A percentile compares a stretch with the other conserved stretches of the same genome.
These are phyloP conservation scores for Wickerhamiella domercqiae DNA, from an alignment of 805 yeast genomes.

Conservation along the genomic window DNA sequence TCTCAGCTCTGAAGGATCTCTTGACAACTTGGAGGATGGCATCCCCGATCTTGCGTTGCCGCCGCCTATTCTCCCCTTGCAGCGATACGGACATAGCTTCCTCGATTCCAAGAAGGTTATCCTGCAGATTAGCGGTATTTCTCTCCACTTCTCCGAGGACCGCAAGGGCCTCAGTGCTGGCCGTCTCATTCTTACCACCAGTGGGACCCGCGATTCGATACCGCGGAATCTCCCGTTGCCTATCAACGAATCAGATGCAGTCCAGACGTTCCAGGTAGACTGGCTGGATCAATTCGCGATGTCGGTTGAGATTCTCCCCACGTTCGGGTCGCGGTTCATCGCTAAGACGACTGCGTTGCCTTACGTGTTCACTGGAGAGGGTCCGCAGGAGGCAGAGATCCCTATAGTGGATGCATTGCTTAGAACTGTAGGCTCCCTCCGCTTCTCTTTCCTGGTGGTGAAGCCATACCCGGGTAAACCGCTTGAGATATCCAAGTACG, in stretches of 20 bases:
- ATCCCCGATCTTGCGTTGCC: conserved; percentile 88
- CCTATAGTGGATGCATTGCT: conserved; percentile 75
- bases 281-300: conserved; percentile 56
- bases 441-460: conserved; percentile 65
- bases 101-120: conserved; percentile 69
- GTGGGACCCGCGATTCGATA: conserved; percentile 54
- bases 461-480: conserved; percentile 78
- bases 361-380: conserved; percentile 28
- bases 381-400: conserved; percentile 28
- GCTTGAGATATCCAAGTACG: conserved; percentile 79
- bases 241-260: conserved; percentile 47
- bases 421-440: conserved; percentile 66
- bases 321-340: conserved; percentile 81
- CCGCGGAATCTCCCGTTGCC: conserved; percentile 81
- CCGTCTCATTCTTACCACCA: conserved; percentile 67
- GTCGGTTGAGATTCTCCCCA: conserved; percentile 84
- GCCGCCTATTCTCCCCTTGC: conserved; percentile 86
- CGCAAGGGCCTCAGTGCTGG: conserved; percentile 28
- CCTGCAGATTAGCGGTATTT: conserved; percentile 43
- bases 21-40: conserved; percentile 32
- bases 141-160: conserved; percentile 32
- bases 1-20: not conserved
- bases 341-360: conserved; percentile 78
- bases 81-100: conserved; percentile 92
- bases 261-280: conserved; percentile 73